Conservation (phyloP, 768 basidiomycete species). For the Pulveroboletus sp. region DNA sequence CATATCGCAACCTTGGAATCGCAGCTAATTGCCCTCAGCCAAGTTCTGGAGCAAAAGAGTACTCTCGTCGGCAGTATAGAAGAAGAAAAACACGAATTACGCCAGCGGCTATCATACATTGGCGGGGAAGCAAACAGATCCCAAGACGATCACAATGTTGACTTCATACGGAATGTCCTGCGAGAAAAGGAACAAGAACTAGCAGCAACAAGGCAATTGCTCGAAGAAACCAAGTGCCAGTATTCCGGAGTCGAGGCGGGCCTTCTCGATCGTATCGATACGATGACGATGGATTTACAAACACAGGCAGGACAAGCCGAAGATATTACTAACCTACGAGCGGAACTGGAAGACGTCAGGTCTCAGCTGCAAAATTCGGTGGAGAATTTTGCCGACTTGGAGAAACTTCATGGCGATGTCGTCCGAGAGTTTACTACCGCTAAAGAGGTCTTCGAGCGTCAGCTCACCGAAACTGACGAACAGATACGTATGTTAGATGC, state of each 20-base stretch:
- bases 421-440: constrained; percentile 21
- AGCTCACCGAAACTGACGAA: constrained; percentile 25
- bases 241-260: constrained; percentile 32
- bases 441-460: constrained; percentile 31
- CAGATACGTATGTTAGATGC: constrained; percentile 26
- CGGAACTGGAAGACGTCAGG: constrained; percentile 25
- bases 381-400: constrained; percentile 25
- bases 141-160: constrained; percentile 25
- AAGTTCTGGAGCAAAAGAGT: constrained; percentile 14
- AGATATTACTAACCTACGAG: constrained; percentile 20
- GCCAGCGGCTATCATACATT: constrained; percentile 8
- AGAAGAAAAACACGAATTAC: constrained; percentile 11
- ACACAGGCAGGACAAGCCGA: constrained; percentile 8
- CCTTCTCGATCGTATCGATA: constrained; percentile 29
- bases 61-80: constrained; percentile 2
- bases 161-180: constrained; percentile 39
- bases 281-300: constrained; percentile 16
- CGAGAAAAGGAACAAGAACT: constrained; percentile 34
- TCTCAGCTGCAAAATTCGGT: constrained; percentile 20
- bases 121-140: neutral
- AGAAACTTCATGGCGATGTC: constrained; percentile 22
- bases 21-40: constrained; percentile 10
- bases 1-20: constrained; percentile 15
- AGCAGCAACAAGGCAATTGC: constrained; percentile 32
- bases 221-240: constrained; percentile 33